Evolutionary conservation across 345 rosid species (phyloP), one percentile per base, ranked within the genome.

Genomic region (Melaleuca quinquenervia): DNA sequence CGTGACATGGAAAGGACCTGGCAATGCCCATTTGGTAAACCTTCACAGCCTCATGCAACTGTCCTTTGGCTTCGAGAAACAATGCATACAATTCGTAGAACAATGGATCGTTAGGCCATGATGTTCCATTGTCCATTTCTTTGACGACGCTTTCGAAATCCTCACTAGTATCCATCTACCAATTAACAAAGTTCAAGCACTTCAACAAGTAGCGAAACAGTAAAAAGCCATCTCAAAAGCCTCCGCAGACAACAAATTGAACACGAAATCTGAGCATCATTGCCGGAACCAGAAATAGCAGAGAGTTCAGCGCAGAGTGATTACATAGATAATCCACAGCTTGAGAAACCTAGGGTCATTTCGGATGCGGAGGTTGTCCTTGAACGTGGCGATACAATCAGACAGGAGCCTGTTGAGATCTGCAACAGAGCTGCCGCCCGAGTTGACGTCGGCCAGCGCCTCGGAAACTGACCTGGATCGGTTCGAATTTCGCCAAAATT

Each of bases 281-380:
- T 32, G 45, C 45, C 4, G 48, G 48, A 8, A 70, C 78, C 48
- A 3, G 78, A 70, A 70, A 70, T 24, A 70, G 24, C 48, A 85
- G 54, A 14, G 44, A 82, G 50, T 15, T 7, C 36, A 58, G 52
- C 55, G 29, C 44, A 26, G 87, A n/a, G 22, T 55, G n/a, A 85
- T 91, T 97, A 97, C 98, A 56, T 94, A 92, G 86, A 97, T 93
- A 83, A 97, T 89, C 95, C 98, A 96, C 89, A 96, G 94, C 93
- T 96, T 96, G 90, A 97, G 98, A 90, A 97, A 96, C 90, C 98
- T 91, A 90, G 92, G 86, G 89, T 97, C 98, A 80, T 95, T 90
- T 84, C 88, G 92, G 91, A 94, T 94, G 83, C 87, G 93, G 48
- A 88, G n/a, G 85, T 88, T 87, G 85, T 91, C 90, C 94, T 93